Base-by-base conservation (phyloP, 1,139 yeast species). In the Magnusiomyces fungicola region DNA sequence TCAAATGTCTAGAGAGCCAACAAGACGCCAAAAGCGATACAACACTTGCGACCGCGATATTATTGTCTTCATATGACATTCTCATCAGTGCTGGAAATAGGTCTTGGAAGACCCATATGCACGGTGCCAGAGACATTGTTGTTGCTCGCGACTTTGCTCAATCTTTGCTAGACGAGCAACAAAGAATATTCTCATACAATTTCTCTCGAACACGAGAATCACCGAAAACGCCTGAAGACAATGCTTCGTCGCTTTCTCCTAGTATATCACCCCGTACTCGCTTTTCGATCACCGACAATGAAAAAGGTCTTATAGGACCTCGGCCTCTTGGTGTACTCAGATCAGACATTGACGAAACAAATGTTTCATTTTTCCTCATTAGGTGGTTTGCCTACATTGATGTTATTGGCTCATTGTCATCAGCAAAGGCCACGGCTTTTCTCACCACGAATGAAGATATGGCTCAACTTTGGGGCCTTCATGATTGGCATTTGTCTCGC, bases 381-480 rank as follows among this genome's bases (percentile, higher is more conserved):
- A 67, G 92, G 50, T 81, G 90, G 84, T 81, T 80, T 60, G 83
- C 82, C 0, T 85, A 82, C 57, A 70, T 82, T 44, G 90, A 83
- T 58, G 79, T 82, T 1, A 73, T 84, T 36, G 87, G 89, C 0
- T 76, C 82, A 1, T 66, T 83, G 32, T 58, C 63, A 27, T 60
- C 66, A 3, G 54, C 60, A 23, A 47, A 56, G 19, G 64, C 64
- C 1, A 53, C 60, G 2, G 60, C 67, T 2, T 55, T 60, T 14
- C 50, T 62, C 22, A 53, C 59, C 3, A 57, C 57, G 16, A 56
- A 58, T 23, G 61, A 56, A 37, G 48, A 58, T 29, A 56, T 56
- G 36, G 56, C 62, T 1, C 60, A 59, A 37, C 54, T 59, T 27
- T 60, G 65, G 64, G 53, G 60, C 2, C 51, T 56, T 14, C 60